Conservation (phyloP, 371 early-diverging fungal genomes). For the Mortierella sp. region DNA sequence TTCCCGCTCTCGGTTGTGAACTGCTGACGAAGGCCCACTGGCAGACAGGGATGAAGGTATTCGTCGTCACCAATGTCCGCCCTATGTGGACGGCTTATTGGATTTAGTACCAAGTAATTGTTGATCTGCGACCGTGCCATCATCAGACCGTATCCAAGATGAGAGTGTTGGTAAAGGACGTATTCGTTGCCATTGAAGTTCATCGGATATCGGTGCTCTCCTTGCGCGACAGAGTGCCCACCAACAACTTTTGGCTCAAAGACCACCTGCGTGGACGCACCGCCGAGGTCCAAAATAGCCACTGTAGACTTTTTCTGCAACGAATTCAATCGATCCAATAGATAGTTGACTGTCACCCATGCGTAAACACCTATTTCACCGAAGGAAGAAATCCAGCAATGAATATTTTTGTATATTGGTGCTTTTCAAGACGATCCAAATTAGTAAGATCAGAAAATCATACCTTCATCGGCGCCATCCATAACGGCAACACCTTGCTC, state of each 20-base stretch:
- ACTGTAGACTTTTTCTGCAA: conserved; percentile 71
- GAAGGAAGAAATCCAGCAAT: not conserved
- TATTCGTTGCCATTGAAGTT: conserved; percentile 78
- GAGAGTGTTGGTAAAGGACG: conserved; percentile 92
- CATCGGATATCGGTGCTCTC: conserved; percentile 80
- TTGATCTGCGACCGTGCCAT: conserved; percentile 86
- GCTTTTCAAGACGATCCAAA: too few species aligned
- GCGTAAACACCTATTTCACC: conserved; percentile 83
- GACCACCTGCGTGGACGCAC: conserved; percentile 96
- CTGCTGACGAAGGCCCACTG: conserved; percentile 49
- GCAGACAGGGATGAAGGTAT: conserved; percentile 67
- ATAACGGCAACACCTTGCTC: conserved; percentile 86
- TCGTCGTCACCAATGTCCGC: conserved; percentile 10
- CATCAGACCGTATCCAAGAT: conserved; percentile 93
- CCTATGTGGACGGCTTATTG: conserved; percentile 40
- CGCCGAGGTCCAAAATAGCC: conserved; percentile 95
- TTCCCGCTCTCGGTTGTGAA: conserved; percentile 18
- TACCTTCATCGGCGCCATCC: conserved; percentile 95
- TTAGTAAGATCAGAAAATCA: too few species aligned
- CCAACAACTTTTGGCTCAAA: conserved; percentile 84
- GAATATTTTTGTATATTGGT: too few species aligned
- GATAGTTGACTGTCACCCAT: conserved; percentile 97
- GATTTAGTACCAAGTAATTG: conserved; percentile 47
- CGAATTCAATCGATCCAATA: conserved; percentile 70
- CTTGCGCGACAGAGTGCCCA: conserved; percentile 65